Evolutionary conservation across 495 filamentous ascomycete species (phyloP), one percentile per base, ranked within the genome.

Genomic region (Aspergillus leporis): DNA sequence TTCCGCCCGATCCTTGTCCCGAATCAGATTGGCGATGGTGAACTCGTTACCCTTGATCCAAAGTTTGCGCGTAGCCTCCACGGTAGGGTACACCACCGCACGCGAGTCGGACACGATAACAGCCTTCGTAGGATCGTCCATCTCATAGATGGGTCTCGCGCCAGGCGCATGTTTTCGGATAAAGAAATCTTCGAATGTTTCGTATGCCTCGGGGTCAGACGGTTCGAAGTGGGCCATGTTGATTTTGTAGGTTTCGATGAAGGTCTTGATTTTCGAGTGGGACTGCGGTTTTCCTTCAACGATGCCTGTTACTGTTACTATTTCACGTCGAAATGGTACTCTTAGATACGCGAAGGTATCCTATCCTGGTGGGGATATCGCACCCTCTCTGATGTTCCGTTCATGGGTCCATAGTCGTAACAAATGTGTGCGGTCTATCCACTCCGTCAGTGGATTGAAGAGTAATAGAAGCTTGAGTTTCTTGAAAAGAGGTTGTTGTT

Each of bases 41-140:
- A 79, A 81, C 12, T 73, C 60, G 28, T 63, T 58, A 0, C 70
- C 69, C 56, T 83, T 81, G 56, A 81, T 75, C 78, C 78, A 80
- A 59, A 79, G 67, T 47, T 70, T 69, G 31, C 70, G 73, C 9
- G 70, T 70, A 32, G 72, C 58, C 18, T 63, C 64, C 22, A 81
- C 69, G 22, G 63, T 70, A 8, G 62, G 64, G 56, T 70, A 79
- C 14, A 70, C 69, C 0, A 70, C 74, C 19, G 72, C 60, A 1
- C 77, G 70, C 47, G 70, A 77, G 61, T 81, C 78, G 9, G 78
- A 73, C 0, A 77, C 72, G 2, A 68, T 58, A 0, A 76, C 70
- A 25, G 74, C 72, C 0, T 64, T 56, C 0, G 57, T 53, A 19
- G 68, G 63, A 58, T 79, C 64, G 9, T 69, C 66, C 6, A 65